Percentiles rank a stretch among this genome's conserved stretches.
Conservation (phyloP, 176 grass and related monocot genomes). For the Avena atlantica region DNA sequence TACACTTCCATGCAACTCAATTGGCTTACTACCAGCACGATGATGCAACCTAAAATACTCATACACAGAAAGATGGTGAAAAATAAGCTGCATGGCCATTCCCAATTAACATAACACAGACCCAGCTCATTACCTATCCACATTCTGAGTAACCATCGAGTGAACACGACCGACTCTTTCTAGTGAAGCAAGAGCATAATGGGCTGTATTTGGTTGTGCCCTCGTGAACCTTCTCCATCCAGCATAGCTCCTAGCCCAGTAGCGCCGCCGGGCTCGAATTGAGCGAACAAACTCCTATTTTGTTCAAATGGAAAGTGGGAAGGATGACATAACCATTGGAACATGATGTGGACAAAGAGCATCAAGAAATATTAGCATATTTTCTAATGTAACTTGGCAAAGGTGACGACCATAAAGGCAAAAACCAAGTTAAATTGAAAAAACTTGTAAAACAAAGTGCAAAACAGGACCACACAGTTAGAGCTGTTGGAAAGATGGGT, state of each 20-base stretch:
- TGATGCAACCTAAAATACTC: conserved; percentile 81
- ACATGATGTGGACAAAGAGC: not conserved
- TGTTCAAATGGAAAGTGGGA: conserved; percentile 30
- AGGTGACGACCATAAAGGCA: not conserved
- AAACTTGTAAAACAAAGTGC: not conserved
- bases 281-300: conserved; percentile 88
- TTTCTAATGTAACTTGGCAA: not conserved
- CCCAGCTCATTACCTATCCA: conserved; percentile 70
- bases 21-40: conserved; percentile 77
- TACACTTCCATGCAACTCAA: conserved; percentile 94
- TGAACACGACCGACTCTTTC: conserved; percentile 78
- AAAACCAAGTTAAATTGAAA: conserved; percentile 14
- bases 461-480: not conserved
- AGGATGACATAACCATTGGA: not conserved
- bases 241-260: conserved; percentile 98
- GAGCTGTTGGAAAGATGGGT: not conserved
- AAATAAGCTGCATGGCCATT: conserved; percentile 27
- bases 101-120: not conserved
- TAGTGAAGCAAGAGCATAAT: conserved; percentile 73
- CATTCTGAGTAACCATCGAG: conserved; percentile 95
- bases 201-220: conserved; percentile 87
- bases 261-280: conserved; percentile 66
- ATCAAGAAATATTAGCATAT: not conserved
- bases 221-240: conserved; percentile 87
- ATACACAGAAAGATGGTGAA: conserved; percentile 28